Evolutionary conservation across 2,329 filamentous ascomycete genomes (phyloP), one percentile per base, ranked within the genome.

Genomic region (Didymella keratinophila): DNA sequence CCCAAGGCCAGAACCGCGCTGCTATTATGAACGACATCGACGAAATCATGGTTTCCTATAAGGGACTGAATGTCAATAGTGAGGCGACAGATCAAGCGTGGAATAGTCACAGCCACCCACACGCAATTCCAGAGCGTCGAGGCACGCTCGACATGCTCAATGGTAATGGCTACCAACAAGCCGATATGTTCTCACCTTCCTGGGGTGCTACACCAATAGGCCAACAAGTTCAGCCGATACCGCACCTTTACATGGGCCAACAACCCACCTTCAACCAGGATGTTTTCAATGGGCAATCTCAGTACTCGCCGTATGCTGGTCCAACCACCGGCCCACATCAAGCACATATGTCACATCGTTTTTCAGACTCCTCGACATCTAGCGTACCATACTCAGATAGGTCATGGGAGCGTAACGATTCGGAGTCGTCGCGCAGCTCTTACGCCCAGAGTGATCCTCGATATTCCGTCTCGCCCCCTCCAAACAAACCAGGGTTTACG

Each of bases 11-110:
- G 34, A 67, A 71, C n/a, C 67, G 56, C 12, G 59, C 59, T 34
- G 50, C 62, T 6, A 68, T 71, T 41, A 71, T 73, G 68, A 66
- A 70, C 52, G 70, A 76, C 23, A 75, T 77, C 27, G 70, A 75
- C 42, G 66, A 75, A 37, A 72, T 76, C 28, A 72, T 74, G 43
- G 63, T 60, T 21, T 67, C 69, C 3, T 76, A 75, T 44, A 68
- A 74, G 58, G 66, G 63, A 2, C 54, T 74, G 2, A 36, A 56
- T 25, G 25, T 64, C 7, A 53, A 41, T 11, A 46, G 48, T 7
- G 23, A 14, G n/a, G 36, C 21, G 7, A 5, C 47, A 34, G 44
- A 44, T 21, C 41, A 61, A 14, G 34, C 45, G 14, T 56, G 60
- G 60, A 41, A 6, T 12, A 34, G 44, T 4, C 41, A 50, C 14